Evolutionary conservation across 768 basidiomycete species (phyloP), one percentile per base, ranked within the genome.

Genomic region (Termitomyces sp.): DNA sequence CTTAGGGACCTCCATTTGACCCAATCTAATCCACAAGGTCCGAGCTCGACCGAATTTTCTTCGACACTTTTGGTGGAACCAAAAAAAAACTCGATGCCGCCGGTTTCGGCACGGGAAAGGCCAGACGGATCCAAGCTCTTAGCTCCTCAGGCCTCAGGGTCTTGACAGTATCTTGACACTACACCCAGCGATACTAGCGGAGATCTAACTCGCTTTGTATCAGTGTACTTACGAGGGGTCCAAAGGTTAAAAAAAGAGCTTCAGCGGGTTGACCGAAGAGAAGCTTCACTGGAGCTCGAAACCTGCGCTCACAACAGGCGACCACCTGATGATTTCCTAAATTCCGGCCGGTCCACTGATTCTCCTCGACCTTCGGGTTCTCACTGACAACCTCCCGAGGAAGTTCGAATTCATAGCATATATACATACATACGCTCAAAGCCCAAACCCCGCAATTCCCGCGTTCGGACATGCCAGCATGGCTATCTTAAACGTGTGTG

Each of bases 81-180:
- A 57, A 20, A 18, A 36, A 53, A 18, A n/a, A n/a, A n/a, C n/a
- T 28, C 24, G 44, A 53, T 57, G 55, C 61, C 58, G 60, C 59
- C 64, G 64, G 64, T 56, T 57, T 57, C 53, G 58, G 64, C 55
- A 40, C 50, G 55, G 33, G 16, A 35, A 36, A 54, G 15, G 15
- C 32, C 54, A 38, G 36, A 39, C 36, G 35, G 15, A 28, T 28
- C n/a, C 55, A n/a, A 54, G 20, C 5, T 7, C 13, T n/a, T n/a
- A n/a, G n/a, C n/a, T n/a, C n/a, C n/a, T n/a, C n/a, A 16, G 33
- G 8, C 33, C 22, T 9, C 1, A 16, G 18, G 39, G 28, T 45
- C 5, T 45, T 20, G n/a, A 52, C n/a, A 12, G 18, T 20, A 3
- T 15, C 16, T 11, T 32, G 7, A 32, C 20, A n/a, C 18, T 13